Percentiles rank a stretch among this genome's conserved stretches.
Evolutionary conservation across 2,329 filamentous ascomycete genomes (phyloP).

Genomic region (Ophiostoma sp.): DNA sequence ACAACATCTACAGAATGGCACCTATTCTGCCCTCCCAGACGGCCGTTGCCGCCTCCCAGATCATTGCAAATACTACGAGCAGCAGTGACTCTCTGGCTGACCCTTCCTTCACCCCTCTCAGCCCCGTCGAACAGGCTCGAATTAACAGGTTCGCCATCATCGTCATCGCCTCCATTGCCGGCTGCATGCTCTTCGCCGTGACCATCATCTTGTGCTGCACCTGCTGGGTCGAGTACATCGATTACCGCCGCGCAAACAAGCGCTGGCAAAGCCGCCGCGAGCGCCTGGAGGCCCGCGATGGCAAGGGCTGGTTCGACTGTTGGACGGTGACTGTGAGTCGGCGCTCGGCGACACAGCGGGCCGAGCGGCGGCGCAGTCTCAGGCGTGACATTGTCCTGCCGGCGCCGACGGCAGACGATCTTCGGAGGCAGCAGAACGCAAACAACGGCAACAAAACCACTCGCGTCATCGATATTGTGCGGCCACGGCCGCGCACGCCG

Average conservation of each 20-base stretch:
- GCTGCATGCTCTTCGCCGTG: no score
- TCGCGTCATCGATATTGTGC: background rate
- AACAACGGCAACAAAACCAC: background rate
- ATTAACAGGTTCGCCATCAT: no score
- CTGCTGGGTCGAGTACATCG: background rate
- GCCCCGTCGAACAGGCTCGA: no score
- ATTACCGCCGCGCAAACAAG: background rate
- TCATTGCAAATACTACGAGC: no score
- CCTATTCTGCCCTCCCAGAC: no score
- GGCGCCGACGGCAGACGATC: background rate
- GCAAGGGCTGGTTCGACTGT: background rate
- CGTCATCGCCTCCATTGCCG: background rate
- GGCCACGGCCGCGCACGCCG: background rate
- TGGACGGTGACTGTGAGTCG: background rate
- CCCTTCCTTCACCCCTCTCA: no score
- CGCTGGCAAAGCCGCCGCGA: background rate
- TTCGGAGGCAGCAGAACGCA: background rate
- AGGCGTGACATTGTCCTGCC: background rate
- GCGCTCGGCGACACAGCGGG: background rate
- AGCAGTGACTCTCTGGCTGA: no score
- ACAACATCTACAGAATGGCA: no score
- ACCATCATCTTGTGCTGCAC: background rate
- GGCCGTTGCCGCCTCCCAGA: no score
- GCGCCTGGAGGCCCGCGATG: background rate
- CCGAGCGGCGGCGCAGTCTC: background rate